These are phyloP conservation scores for Pseudocercospora musae DNA, from an alignment of 2,329 filamentous ascomycete species.

Conservation along the genomic window DNA sequence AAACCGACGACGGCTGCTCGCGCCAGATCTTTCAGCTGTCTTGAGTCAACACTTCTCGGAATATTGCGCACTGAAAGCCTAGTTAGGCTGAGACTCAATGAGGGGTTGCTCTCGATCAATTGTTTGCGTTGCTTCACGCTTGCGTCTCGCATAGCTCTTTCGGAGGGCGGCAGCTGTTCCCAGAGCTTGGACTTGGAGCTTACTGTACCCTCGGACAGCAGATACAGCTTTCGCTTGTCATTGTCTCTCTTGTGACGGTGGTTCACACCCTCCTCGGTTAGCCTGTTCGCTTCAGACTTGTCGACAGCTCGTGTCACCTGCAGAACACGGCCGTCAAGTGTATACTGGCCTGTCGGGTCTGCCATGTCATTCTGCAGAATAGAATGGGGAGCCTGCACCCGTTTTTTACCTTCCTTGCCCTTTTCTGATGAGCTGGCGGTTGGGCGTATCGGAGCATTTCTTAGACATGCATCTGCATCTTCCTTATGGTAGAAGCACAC, in stretches of 20 bases:
- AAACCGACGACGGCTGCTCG: slow-evolving; percentile 93
- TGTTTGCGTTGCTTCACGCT: slow-evolving; percentile 84
- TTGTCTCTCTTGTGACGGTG: slow-evolving; percentile 67
- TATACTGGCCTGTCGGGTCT: slow-evolving; percentile 82
- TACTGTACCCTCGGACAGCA: slow-evolving; percentile 83
- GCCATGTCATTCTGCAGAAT: slow-evolving; percentile 81
- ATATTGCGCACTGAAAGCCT: slow-evolving; percentile 90
- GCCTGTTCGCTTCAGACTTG: slow-evolving; percentile 71
- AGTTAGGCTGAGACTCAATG: slow-evolving; percentile 81
- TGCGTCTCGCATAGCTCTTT: slow-evolving; percentile 83
- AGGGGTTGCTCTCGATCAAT: slow-evolving; percentile 86
- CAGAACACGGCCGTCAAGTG: slow-evolving; percentile 81
- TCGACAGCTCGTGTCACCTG: slow-evolving; percentile 82
- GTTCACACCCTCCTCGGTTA: slow-evolving; percentile 66
- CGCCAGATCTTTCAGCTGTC: slow-evolving; percentile 86
- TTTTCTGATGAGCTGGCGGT: slow-evolving; percentile 30
- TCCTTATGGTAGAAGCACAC: slow-evolving; percentile 82
- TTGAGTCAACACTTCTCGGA: slow-evolving; percentile 76
- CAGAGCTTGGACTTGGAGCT: slow-evolving; percentile 73
- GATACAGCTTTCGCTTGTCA: slow-evolving; percentile 86
- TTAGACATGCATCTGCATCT: slow-evolving; percentile 74
- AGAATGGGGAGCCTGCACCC: slow-evolving; percentile 62
- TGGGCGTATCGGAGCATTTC: slow-evolving; percentile 63
- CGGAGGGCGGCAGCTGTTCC: slow-evolving; percentile 69
- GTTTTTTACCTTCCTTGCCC: slow-evolving; percentile 28